Conservation (phyloP, 352 stramenopile genomes). For the Nothophytophthora sp. region DNA sequence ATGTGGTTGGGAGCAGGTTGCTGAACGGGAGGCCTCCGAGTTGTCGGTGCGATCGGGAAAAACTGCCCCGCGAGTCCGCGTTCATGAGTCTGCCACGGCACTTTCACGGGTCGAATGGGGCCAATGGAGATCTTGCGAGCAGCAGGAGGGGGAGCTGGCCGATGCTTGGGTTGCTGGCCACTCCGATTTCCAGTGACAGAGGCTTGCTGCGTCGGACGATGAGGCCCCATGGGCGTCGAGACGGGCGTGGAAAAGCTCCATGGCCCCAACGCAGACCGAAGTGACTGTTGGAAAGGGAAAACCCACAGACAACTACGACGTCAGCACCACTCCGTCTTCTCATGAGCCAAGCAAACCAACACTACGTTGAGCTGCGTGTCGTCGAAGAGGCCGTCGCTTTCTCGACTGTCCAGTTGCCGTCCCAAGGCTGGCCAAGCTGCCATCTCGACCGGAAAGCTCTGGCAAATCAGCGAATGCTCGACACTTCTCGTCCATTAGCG, state of each 20-base stretch:
- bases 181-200: background rate
- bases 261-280: conserved; percentile 19
- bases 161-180: conserved; percentile 4
- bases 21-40: background rate
- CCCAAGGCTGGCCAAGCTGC: conserved; percentile 8
- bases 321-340: too few relatives aligned
- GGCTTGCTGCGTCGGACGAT: conserved; percentile 7
- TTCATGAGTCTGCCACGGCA: conserved; percentile 6
- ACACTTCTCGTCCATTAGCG: too few relatives aligned
- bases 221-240: conserved; percentile 16
- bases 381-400: conserved; percentile 3
- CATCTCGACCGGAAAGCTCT: conserved; percentile 2
- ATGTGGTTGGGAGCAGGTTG: conserved; percentile 8
- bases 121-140: conserved; percentile 19
- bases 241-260: conserved; percentile 18
- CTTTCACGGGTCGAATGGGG: conserved; percentile 24
- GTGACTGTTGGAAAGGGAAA: conserved; percentile 7
- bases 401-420: conserved; percentile 12
- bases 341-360: too few relatives aligned
- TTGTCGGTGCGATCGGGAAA: conserved; percentile 7
- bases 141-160: conserved; percentile 6
- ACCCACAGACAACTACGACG: too few relatives aligned
- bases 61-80: background rate
- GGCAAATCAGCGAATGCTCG: background rate
- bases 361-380: conserved; percentile 13